Evolutionary conservation across 176 grass and related monocot genomes (phyloP).

Genomic region (Phragmites australis): DNA sequence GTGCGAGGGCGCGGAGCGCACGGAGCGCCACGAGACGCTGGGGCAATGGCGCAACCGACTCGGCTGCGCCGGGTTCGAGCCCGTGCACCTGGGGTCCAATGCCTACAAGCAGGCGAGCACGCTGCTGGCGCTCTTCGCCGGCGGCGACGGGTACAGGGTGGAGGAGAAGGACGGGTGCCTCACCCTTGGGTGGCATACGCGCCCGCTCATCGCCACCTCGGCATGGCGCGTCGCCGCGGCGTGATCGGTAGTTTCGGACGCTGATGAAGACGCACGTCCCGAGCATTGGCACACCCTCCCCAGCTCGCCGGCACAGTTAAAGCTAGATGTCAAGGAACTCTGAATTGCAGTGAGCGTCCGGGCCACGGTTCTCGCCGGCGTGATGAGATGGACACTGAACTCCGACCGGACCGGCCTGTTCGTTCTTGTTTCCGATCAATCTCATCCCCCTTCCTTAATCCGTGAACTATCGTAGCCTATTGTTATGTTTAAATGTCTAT

Average conservation of each 20-base stretch:
- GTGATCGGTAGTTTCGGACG: conserved; percentile 37
- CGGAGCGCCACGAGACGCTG: conserved; percentile 89
- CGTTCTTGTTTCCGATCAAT: conserved; percentile 27
- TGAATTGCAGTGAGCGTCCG: conserved; percentile 38
- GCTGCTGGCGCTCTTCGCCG: conserved; percentile 81
- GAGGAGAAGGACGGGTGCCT: conserved; percentile 94
- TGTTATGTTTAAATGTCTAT: conserved; percentile 60
- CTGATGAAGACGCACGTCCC: conserved; percentile 21
- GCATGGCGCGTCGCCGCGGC: conserved; percentile 65
- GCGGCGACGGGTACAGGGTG: conserved; percentile 88
- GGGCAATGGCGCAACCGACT: conserved; percentile 72
- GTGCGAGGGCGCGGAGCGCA: conserved; percentile 79
- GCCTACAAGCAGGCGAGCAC: conserved; percentile 97
- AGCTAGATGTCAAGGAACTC: conserved; percentile 35
- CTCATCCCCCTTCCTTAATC: neutral
- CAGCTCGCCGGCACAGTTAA: conserved; percentile 30
- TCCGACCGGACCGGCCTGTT: conserved; percentile 32
- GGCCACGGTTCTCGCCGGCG: conserved; percentile 38
- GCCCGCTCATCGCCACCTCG: conserved; percentile 91
- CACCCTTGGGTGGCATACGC: conserved; percentile 84
- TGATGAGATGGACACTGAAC: conserved; percentile 31
- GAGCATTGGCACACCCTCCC: neutral
- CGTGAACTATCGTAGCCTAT: conserved; percentile 29
- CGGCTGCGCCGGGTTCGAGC: conserved; percentile 66
- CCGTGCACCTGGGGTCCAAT: conserved; percentile 88